These are phyloP conservation scores for Carex littledalei DNA, from an alignment of 176 grass and related monocot genomes.

Conservation along the genomic window DNA sequence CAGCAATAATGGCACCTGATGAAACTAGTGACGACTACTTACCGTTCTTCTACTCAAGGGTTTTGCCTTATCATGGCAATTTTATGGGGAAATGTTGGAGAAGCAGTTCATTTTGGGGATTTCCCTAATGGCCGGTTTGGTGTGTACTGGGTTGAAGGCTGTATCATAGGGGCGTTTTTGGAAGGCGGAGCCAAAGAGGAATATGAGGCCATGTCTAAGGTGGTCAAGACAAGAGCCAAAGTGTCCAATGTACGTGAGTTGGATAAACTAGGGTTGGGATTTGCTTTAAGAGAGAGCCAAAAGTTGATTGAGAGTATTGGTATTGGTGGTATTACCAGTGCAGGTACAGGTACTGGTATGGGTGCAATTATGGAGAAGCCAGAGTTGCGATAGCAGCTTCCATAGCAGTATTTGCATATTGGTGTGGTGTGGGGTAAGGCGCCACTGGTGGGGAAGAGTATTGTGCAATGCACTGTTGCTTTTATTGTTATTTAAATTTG, in stretches of 20 bases:
- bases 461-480: not conserved
- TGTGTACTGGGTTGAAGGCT: conserved; percentile 66
- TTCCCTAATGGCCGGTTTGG: conserved; percentile 58
- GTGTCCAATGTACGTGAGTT: conserved; percentile 49
- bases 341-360: not conserved
- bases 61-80: conserved; percentile 87
- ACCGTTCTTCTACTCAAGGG: conserved; percentile 97
- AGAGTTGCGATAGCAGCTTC: conserved; percentile 41
- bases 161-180: conserved; percentile 65
- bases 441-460: conserved; percentile 41
- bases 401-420: conserved; percentile 55
- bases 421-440: conserved; percentile 70
- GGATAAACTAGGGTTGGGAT: conserved; percentile 48
- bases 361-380: conserved; percentile 23
- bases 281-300: conserved; percentile 62
- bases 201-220: conserved; percentile 47
- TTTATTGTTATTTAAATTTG: not conserved
- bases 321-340: conserved; percentile 8
- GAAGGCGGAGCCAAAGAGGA: conserved; percentile 78
- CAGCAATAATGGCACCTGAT: conserved; percentile 59
- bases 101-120: conserved; percentile 66
- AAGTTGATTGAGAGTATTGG: conserved; percentile 32
- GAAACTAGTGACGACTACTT: conserved; percentile 69
- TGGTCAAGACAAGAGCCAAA: conserved; percentile 36
- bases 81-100: conserved; percentile 89